Evolutionary conservation across 73 alveolate species (phyloP).

Genomic region (Effrenium voratum): DNA sequence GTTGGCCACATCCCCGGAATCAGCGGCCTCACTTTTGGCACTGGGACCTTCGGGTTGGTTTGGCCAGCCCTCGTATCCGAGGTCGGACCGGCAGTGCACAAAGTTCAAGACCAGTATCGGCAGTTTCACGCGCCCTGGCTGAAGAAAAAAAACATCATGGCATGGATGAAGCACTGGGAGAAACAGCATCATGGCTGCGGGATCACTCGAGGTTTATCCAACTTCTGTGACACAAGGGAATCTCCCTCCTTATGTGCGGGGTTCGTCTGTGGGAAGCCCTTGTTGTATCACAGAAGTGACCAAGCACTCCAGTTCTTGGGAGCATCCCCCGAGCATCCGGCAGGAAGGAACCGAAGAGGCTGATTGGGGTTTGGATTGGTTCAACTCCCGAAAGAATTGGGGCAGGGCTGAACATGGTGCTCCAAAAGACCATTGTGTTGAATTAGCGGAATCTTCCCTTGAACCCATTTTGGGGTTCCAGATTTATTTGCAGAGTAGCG

Average conservation of each 20-base stretch:
- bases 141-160: neutral
- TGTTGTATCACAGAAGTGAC: neutral
- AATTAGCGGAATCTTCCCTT: neutral
- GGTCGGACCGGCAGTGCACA: constrained; percentile 71
- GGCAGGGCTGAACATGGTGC: neutral
- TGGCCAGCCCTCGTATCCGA: neutral
- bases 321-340: neutral
- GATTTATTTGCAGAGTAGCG: neutral
- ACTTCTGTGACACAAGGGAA: neutral
- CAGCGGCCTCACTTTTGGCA: neutral
- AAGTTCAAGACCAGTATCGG: constrained; percentile 37
- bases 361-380: neutral
- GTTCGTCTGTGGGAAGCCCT: neutral
- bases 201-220: neutral
- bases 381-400: neutral
- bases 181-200: neutral
- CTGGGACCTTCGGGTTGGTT: neutral
- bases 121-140: constrained; percentile 43
- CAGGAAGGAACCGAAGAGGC: no score
- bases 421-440: neutral
- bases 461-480: neutral
- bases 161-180: neutral
- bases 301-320: neutral
- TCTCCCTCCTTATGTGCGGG: neutral
- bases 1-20: neutral